A percentile compares a stretch with the other conserved stretches of the same genome.
These are phyloP conservation scores for Pestalotiopsis sp. DNA, from an alignment of 2,329 filamentous ascomycete genomes.

Conservation along the genomic window DNA sequence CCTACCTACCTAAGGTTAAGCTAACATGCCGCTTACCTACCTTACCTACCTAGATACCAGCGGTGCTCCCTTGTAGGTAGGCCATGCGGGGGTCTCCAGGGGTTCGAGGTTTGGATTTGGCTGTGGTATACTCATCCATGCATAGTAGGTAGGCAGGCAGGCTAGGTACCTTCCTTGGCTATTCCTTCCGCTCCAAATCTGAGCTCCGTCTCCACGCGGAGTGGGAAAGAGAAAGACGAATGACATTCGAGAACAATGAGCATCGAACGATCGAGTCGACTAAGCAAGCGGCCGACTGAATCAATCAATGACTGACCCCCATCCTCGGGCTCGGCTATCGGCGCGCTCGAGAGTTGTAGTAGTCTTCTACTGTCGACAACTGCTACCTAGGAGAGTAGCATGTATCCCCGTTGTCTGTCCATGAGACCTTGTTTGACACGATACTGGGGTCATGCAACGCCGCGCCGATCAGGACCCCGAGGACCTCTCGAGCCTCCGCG, in stretches of 20 bases:
- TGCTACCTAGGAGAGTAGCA: no score
- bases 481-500: not conserved
- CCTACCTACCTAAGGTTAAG: no score
- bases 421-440: not conserved
- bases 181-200: not conserved
- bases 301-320: not conserved
- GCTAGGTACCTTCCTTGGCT: not conserved
- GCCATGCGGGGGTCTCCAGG: no score
- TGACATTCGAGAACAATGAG: not conserved
- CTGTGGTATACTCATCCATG: not conserved
- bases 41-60: no score
- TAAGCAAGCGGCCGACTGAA: not conserved
- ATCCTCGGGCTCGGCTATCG: not conserved
- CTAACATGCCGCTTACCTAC: no score
- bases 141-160: not conserved
- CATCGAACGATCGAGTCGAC: not conserved
- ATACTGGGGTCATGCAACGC: not conserved
- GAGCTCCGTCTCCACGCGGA: not conserved
- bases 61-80: no score
- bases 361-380: no score
- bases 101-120: not conserved
- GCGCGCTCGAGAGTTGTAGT: not conserved
- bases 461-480: not conserved
- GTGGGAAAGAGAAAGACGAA: not conserved
- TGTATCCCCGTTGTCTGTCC: not conserved